phyloP scores from a whole-genome alignment of 2,329 filamentous ascomycete genomes.

The Hymenoscyphus linearis region DNA sequence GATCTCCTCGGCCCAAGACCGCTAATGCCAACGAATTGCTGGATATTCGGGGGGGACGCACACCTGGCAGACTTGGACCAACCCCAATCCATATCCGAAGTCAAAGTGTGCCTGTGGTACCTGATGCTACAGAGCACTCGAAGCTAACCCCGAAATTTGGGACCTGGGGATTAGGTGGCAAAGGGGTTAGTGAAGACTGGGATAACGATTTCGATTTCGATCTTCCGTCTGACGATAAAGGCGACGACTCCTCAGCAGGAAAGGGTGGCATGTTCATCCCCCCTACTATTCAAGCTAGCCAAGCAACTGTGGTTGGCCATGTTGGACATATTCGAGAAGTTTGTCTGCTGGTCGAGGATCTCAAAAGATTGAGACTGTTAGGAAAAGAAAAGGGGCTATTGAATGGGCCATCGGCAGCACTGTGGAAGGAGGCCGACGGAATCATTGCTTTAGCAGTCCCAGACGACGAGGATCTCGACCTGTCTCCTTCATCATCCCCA shows the following conservation, averaged over 20 bases:
- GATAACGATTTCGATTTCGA: conserved; percentile 81
- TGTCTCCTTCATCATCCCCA: conserved; percentile 25
- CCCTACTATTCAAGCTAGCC: conserved; percentile 72
- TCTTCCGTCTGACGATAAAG: conserved; percentile 31
- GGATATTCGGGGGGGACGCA: conserved; percentile 65
- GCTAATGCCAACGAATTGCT: conserved; percentile 71
- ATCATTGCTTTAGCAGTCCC: conserved; percentile 80
- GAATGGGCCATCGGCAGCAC: conserved; percentile 50
- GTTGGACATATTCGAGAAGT: conserved; percentile 80
- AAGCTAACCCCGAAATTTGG: conserved; percentile 66
- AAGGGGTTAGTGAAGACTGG: conserved; percentile 81
- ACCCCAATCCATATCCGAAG: conserved; percentile 65
- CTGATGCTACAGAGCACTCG: conserved; percentile 48
- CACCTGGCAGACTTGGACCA: conserved; percentile 61
- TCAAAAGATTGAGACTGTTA: conserved; percentile 70
- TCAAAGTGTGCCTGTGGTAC: conserved; percentile 72
- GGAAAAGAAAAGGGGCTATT: conserved; percentile 63
- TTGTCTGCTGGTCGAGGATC: conserved; percentile 73
- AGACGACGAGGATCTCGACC: conserved; percentile 50
- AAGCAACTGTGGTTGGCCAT: conserved; percentile 76
- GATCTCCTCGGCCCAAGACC: conserved; percentile 63
- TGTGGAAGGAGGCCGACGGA: conserved; percentile 79
- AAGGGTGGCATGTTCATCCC: conserved; percentile 62
- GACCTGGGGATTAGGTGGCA: conserved; percentile 75
- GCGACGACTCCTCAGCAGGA: conserved; percentile 36